These are phyloP conservation scores for Solanum appendiculatum DNA, from an alignment of 257 asterid species.

Conservation along the genomic window DNA sequence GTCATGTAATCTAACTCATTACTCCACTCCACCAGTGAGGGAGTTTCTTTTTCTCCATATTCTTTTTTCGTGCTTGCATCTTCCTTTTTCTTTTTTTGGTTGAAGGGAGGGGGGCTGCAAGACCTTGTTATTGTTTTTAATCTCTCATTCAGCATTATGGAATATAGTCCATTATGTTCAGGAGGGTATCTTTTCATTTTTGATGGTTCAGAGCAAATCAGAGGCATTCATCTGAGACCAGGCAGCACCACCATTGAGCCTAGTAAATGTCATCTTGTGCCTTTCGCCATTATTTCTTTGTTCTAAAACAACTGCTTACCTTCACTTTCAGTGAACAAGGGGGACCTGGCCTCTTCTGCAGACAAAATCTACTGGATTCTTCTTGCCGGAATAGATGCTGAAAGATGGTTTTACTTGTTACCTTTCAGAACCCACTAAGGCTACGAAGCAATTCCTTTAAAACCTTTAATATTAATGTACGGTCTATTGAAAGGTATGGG, in stretches of 20 bases:
- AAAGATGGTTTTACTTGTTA: slow-evolving; percentile 6
- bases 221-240: not conserved
- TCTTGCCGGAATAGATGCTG: slow-evolving; percentile 22
- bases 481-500: not conserved
- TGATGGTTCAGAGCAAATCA: not conserved
- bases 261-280: not conserved
- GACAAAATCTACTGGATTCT: slow-evolving; percentile 20
- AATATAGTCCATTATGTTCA: not conserved
- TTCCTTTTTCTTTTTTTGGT: not conserved
- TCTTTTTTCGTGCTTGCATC: not conserved
- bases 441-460: not conserved
- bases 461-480: not conserved
- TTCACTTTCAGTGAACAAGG: slow-evolving; percentile 26
- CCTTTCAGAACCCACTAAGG: not conserved
- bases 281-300: not conserved
- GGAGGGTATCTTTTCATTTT: not conserved
- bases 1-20: not conserved
- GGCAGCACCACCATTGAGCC: not conserved
- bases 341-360: slow-evolving; percentile 15
- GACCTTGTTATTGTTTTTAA: not conserved
- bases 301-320: not conserved
- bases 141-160: not conserved
- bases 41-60: not conserved
- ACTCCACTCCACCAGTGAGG: not conserved
- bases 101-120: not conserved